A percentile compares a stretch with the other conserved stretches of the same genome.
Evolutionary conservation across 331 rosid genomes (phyloP).

Genomic region (Rhamnella rubrinervis): DNA sequence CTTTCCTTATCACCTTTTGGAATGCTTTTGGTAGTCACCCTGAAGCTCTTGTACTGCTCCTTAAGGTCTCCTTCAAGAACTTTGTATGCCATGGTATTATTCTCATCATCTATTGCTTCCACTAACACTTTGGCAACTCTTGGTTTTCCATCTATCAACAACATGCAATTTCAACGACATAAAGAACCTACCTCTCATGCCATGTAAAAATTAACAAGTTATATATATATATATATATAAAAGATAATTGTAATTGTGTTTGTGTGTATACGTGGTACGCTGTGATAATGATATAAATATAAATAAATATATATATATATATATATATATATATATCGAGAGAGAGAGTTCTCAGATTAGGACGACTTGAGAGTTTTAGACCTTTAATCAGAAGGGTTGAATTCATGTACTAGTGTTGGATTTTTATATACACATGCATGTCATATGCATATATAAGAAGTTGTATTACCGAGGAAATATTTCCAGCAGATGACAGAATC

Average conservation of each 20-base stretch:
- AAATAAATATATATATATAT: too few relatives aligned
- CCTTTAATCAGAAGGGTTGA: too few relatives aligned
- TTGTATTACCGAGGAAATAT: slow-evolving; percentile 25
- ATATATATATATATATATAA: too few relatives aligned
- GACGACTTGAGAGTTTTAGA: too few relatives aligned
- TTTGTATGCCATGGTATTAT: slow-evolving; percentile 19
- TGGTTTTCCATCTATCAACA: slow-evolving; percentile 21
- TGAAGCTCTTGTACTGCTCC: slow-evolving; percentile 27
- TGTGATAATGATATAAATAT: too few relatives aligned
- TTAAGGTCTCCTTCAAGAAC: slow-evolving; percentile 15
- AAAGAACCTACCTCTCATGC: background rate
- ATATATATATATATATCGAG: too few relatives aligned
- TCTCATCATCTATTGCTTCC: slow-evolving; percentile 20
- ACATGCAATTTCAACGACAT: background rate
- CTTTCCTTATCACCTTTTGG: slow-evolving; percentile 13
- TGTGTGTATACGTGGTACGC: too few relatives aligned
- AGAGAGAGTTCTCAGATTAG: too few relatives aligned
- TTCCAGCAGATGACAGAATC: slow-evolving; percentile 34
- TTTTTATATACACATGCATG: background rate
- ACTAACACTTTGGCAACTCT: slow-evolving; percentile 11
- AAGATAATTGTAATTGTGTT: too few relatives aligned
- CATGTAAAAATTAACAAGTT: too few relatives aligned
- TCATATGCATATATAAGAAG: background rate
- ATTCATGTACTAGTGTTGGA: too few relatives aligned
- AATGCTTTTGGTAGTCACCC: background rate